A percentile compares a stretch with the other conserved stretches of the same genome.
These are phyloP conservation scores for Myriosclerotinia duriaeana DNA, from an alignment of 2,329 filamentous ascomycete species.

Conservation along the genomic window DNA sequence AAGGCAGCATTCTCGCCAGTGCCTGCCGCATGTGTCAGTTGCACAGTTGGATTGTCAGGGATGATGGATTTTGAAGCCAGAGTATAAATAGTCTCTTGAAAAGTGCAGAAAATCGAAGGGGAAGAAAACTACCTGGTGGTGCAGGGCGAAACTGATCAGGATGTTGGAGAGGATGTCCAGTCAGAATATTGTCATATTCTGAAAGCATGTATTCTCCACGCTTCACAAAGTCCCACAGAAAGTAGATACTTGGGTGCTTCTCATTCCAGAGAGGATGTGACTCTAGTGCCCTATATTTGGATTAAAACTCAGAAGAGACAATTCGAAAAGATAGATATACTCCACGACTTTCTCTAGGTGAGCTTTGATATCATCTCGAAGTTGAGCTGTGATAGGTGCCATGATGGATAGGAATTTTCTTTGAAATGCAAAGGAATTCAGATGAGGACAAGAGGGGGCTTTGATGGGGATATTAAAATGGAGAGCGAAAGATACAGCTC, in stretches of 20 bases:
- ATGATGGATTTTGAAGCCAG: too few species aligned
- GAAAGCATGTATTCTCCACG: conserved; percentile 46
- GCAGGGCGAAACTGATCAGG: conserved; percentile 42
- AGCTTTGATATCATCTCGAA: conserved; percentile 18
- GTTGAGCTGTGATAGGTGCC: conserved; percentile 10
- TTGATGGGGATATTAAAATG: not conserved
- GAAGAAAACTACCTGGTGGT: conserved; percentile 23
- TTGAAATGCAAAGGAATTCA: too few species aligned
- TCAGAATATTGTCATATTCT: conserved; percentile 45
- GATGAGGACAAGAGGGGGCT: not conserved
- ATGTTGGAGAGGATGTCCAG: conserved; percentile 40
- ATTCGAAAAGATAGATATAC: not conserved
- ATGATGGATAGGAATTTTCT: not conserved
- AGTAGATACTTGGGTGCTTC: conserved; percentile 39
- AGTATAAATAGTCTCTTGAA: not conserved
- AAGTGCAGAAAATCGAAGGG: not conserved
- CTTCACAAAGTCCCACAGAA: conserved; percentile 47
- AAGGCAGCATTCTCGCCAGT: conserved; percentile 29
- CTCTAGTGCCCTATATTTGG: conserved; percentile 28
- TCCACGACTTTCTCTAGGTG: conserved; percentile 6
- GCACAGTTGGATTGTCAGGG: not conserved
- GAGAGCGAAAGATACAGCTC: not conserved
- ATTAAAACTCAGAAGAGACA: not conserved
- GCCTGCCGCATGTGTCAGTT: conserved; percentile 19
- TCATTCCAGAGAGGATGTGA: conserved; percentile 29